A percentile compares a stretch with the other conserved stretches of the same genome.
Conservation (phyloP, 352 stramenopile genomes). For the Globisporangium paddicum region DNA sequence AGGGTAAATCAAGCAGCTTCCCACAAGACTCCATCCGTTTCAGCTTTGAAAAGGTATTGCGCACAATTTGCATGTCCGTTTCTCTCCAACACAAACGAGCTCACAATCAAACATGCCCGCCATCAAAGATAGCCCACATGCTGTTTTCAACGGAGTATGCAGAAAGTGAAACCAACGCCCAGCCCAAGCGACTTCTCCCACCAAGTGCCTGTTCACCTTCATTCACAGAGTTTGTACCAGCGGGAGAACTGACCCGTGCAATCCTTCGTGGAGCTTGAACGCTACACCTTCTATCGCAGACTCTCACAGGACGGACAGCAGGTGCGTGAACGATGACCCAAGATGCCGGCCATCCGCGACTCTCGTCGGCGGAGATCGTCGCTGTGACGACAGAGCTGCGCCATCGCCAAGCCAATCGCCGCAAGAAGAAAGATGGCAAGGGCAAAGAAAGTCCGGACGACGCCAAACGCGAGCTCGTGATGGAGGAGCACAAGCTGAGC, state of each 20-base stretch:
- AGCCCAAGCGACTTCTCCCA: neutral
- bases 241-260: neutral
- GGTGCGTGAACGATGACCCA: constrained; percentile 17
- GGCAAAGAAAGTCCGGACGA: constrained; percentile 54
- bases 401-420: constrained; percentile 48
- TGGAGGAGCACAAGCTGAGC: constrained; percentile 78
- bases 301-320: neutral
- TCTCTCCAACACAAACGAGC: neutral
- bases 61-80: neutral
- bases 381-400: constrained; percentile 77
- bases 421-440: constrained; percentile 54
- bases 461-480: constrained; percentile 75
- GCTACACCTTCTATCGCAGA: neutral
- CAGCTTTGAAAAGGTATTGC: neutral
- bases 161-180: constrained; percentile 7
- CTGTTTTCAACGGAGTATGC: neutral
- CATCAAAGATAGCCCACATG: neutral
- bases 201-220: neutral
- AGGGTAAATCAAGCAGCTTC: too few relatives aligned
- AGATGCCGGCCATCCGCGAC: constrained; percentile 27
- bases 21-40: neutral
- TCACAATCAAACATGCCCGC: neutral
- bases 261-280: neutral
- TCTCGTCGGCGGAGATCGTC: constrained; percentile 83
- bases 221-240: constrained; percentile 5